Conservation (phyloP, 2,329 filamentous ascomycete genomes). For the Trichoderma cornu-damae region DNA sequence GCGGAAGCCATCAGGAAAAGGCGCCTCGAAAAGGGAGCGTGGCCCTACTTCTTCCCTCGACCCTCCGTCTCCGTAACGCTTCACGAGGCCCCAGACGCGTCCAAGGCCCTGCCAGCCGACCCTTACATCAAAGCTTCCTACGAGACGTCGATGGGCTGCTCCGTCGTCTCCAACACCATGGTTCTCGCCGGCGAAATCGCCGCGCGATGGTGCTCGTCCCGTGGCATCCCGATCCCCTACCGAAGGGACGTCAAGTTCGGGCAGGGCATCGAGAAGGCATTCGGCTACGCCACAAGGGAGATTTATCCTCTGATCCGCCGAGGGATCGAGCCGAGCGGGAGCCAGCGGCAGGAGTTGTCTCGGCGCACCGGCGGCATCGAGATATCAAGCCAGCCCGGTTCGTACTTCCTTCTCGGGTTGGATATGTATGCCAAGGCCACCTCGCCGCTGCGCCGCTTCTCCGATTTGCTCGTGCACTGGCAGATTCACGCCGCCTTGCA, state of each 20-base stretch:
- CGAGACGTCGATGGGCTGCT: constrained; percentile 30
- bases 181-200: constrained; percentile 57
- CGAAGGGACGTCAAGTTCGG: constrained; percentile 43
- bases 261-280: constrained; percentile 33
- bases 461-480: constrained; percentile 61
- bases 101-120: constrained; percentile 38
- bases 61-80: constrained; percentile 43
- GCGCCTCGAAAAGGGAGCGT: constrained; percentile 45
- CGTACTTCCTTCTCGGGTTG: constrained; percentile 53
- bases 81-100: constrained; percentile 7
- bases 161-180: constrained; percentile 46
- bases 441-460: constrained; percentile 60
- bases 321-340: constrained; percentile 32
- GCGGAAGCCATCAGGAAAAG: constrained; percentile 41
- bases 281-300: constrained; percentile 35
- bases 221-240: constrained; percentile 56
- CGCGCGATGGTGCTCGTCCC: constrained; percentile 54
- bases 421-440: constrained; percentile 60
- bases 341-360: constrained; percentile 29
- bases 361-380: constrained; percentile 44
- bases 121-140: constrained; percentile 44
- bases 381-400: constrained; percentile 48
- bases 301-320: constrained; percentile 32
- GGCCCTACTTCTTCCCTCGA: constrained; percentile 43
- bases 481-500: constrained; percentile 57